Conservation (phyloP, 148 eudicot species). For the Silene conica region DNA sequence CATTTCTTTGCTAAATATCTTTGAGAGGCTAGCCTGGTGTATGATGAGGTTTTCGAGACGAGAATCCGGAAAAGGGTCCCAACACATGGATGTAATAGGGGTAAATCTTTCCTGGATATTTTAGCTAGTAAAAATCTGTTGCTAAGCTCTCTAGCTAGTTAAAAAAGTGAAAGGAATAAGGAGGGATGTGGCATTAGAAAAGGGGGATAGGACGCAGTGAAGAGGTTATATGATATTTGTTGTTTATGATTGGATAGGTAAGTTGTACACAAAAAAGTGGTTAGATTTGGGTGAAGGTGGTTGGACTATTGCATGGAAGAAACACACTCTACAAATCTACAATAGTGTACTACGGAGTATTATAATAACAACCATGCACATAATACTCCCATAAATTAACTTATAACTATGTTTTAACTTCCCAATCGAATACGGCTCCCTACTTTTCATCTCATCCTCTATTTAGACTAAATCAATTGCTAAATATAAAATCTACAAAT, state of each 20-base stretch:
- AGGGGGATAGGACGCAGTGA: neutral
- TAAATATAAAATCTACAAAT: no score
- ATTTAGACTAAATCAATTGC: neutral
- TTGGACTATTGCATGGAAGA: slow-evolving; percentile 17
- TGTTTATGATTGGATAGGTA: slow-evolving; percentile 10
- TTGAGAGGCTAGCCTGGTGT: no score
- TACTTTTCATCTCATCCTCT: neutral
- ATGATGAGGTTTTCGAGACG: no score
- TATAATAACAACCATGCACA: neutral
- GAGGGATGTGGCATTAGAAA: no score
- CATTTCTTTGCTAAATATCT: no score
- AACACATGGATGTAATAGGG: no score
- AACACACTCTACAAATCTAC: neutral
- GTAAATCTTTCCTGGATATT: no score
- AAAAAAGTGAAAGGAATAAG: no score
- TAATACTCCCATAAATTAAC: neutral
- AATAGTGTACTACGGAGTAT: neutral
- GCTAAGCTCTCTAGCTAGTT: no score
- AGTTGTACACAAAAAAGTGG: slow-evolving; percentile 8
- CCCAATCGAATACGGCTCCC: neutral
- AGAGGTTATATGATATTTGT: neutral
- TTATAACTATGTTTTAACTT: no score
- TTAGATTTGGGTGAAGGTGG: slow-evolving; percentile 18
- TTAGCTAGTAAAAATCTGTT: no score
- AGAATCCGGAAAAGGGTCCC: no score